Evolutionary conservation across 129 eudicot genomes (phyloP).

Genomic region (Chrysanthemum lavandulifolium): DNA sequence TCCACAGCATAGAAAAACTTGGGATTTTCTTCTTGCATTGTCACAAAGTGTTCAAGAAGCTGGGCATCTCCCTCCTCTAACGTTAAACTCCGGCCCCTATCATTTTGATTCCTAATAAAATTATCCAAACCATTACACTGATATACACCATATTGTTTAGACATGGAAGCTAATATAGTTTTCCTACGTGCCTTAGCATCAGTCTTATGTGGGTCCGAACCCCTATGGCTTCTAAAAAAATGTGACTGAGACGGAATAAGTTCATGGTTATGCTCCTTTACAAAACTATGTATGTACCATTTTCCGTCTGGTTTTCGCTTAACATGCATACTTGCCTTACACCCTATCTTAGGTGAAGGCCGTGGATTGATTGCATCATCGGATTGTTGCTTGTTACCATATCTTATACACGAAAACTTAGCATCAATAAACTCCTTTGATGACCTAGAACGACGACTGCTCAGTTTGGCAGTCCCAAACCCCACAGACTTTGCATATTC

Average conservation of each 20-base stretch:
- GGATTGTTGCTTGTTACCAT: constrained; percentile 93
- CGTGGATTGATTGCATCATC: constrained; percentile 95
- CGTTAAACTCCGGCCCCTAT: constrained; percentile 67
- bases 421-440: constrained; percentile 94
- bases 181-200: constrained; percentile 66
- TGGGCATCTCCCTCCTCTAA: constrained; percentile 80
- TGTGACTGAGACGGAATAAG: constrained; percentile 86
- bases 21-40: constrained; percentile 90
- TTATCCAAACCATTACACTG: constrained; percentile 56
- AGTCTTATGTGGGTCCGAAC: constrained; percentile 54
- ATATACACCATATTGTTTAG: constrained; percentile 62
- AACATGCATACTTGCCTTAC: constrained; percentile 96
- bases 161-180: constrained; percentile 44
- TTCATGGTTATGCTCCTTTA: constrained; percentile 91
- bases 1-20: constrained; percentile 77
- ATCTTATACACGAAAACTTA: constrained; percentile 88
- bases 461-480: constrained; percentile 90
- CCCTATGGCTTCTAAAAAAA: constrained; percentile 83
- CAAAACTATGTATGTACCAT: constrained; percentile 80
- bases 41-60: constrained; percentile 58
- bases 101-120: constrained; percentile 63
- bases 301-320: constrained; percentile 69
- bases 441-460: constrained; percentile 90
- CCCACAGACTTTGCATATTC: constrained; percentile 88
- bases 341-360: constrained; percentile 94